phyloP scores from a whole-genome alignment of 2,329 filamentous ascomycete species.

The Madurella fahalii region DNA sequence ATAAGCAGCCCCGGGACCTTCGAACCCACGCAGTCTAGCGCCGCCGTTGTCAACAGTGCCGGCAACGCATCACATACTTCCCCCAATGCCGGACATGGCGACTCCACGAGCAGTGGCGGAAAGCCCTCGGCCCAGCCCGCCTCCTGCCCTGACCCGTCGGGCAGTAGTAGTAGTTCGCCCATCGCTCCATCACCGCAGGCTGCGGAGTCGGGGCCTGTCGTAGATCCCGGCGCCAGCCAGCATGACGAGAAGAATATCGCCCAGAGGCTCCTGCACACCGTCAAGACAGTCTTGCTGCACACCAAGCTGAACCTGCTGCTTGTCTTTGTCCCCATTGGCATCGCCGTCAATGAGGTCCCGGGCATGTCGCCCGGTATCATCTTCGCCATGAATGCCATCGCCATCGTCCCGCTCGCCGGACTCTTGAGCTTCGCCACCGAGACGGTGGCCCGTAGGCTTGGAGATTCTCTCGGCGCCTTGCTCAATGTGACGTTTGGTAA shows the following conservation, averaged over 20 bases:
- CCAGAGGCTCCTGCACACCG: conserved; percentile 44
- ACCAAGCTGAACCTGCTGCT: conserved; percentile 76
- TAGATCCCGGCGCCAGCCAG: conserved; percentile 35
- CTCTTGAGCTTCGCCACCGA: conserved; percentile 71
- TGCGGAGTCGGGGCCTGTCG: conserved; percentile 55
- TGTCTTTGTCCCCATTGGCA: conserved; percentile 74
- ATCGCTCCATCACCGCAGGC: conserved; percentile 45
- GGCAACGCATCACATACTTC: conserved; percentile 12
- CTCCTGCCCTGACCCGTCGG: conserved; percentile 20
- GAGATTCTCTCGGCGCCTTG: conserved; percentile 67
- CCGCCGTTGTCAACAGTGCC: conserved; percentile 11
- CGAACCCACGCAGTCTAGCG: conserved; percentile 19
- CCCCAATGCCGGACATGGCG: neutral
- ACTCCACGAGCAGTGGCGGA: conserved; percentile 7
- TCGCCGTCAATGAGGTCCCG: conserved; percentile 55
- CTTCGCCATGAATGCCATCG: conserved; percentile 71
- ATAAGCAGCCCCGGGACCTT: conserved; percentile 32
- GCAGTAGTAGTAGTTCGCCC: conserved; percentile 30
- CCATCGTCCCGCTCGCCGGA: conserved; percentile 70
- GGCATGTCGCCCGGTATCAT: conserved; percentile 56
- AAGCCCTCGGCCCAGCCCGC: conserved; percentile 15
- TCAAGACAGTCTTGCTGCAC: conserved; percentile 60
- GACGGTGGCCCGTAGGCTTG: conserved; percentile 67
- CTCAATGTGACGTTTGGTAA: conserved; percentile 78
- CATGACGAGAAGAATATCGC: conserved; percentile 29